Conservation (phyloP, 495 filamentous ascomycete genomes). For the Alectoria sarmentosa region DNA sequence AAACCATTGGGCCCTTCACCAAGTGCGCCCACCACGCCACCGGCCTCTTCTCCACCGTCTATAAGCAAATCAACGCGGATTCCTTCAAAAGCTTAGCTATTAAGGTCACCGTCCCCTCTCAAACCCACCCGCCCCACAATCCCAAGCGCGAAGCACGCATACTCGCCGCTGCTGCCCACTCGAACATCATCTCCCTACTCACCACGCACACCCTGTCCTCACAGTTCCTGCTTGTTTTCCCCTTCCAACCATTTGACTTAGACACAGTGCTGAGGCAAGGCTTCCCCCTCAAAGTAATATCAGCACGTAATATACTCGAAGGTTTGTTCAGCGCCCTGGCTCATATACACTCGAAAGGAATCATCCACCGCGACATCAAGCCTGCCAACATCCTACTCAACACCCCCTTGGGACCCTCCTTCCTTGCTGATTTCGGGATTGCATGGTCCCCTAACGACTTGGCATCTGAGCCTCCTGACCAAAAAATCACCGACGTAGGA, state of each 20-base stretch:
- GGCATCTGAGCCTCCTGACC: constrained; percentile 51
- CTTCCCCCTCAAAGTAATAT: constrained; percentile 1
- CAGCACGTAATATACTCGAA: constrained; percentile 43
- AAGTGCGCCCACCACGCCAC: constrained; percentile 62
- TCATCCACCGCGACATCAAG: constrained; percentile 93
- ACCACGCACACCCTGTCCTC: constrained; percentile 63
- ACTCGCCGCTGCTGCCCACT: constrained; percentile 43
- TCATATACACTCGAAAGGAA: constrained; percentile 61
- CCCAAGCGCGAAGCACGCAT: constrained; percentile 70
- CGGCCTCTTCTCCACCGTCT: constrained; percentile 80
- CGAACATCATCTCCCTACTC: constrained; percentile 57
- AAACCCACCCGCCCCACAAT: constrained; percentile 71
- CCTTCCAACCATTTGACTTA: constrained; percentile 70
- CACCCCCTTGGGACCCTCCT: constrained; percentile 59
- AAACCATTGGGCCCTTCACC: constrained; percentile 58
- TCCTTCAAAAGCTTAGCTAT: constrained; percentile 55
- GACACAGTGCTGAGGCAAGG: constrained; percentile 49
- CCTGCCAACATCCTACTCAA: constrained; percentile 79
- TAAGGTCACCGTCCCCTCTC: constrained; percentile 75
- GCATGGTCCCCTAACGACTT: constrained; percentile 64
- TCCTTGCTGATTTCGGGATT: constrained; percentile 86
- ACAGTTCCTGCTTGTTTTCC: constrained; percentile 71
- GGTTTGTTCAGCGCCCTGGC: constrained; percentile 67
- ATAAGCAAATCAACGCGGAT: constrained; percentile 42
- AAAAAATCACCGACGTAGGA: constrained; percentile 87